phyloP scores from a whole-genome alignment of 345 rosid species.

The Salix exigua region DNA sequence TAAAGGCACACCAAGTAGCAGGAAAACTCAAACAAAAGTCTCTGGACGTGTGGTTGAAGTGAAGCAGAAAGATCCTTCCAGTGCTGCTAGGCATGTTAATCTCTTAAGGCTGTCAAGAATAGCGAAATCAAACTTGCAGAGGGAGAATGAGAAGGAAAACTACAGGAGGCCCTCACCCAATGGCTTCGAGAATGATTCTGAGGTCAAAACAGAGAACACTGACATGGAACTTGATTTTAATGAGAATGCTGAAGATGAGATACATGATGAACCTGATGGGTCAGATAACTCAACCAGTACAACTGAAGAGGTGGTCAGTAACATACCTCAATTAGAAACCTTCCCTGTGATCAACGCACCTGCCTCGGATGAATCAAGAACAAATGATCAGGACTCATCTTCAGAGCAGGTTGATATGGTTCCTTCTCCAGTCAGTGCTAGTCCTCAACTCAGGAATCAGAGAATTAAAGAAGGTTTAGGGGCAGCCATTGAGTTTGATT shows the following conservation, averaged over 20 bases:
- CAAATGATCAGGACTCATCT: conserved; percentile 51
- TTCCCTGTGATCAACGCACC: conserved; percentile 35
- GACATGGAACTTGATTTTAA: conserved; percentile 99
- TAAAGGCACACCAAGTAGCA: conserved; percentile 54
- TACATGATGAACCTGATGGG: conserved; percentile 67
- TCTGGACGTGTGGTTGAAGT: conserved; percentile 55
- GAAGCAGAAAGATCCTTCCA: conserved; percentile 57
- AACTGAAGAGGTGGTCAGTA: conserved; percentile 41
- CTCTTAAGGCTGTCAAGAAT: conserved; percentile 89
- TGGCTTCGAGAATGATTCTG: conserved; percentile 70
- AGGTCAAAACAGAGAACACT: conserved; percentile 84
- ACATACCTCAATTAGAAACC: conserved; percentile 34
- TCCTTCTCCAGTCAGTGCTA: conserved; percentile 57
- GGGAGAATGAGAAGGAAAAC: conserved; percentile 97
- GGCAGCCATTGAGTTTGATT: conserved; percentile 46
- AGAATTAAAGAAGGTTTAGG: conserved; percentile 53
- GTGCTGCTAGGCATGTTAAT: conserved; percentile 64
- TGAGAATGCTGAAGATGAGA: conserved; percentile 77
- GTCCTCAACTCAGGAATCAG: conserved; percentile 61
- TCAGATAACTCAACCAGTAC: conserved; percentile 41
- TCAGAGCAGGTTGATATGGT: conserved; percentile 50
- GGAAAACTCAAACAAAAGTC: conserved; percentile 55
- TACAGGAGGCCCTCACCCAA: conserved; percentile 78
- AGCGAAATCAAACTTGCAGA: conserved; percentile 81
- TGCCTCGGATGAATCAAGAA: conserved; percentile 46